Conservation (phyloP, 2,329 filamentous ascomycete genomes). For the Aaosphaeria pasadenensis region DNA sequence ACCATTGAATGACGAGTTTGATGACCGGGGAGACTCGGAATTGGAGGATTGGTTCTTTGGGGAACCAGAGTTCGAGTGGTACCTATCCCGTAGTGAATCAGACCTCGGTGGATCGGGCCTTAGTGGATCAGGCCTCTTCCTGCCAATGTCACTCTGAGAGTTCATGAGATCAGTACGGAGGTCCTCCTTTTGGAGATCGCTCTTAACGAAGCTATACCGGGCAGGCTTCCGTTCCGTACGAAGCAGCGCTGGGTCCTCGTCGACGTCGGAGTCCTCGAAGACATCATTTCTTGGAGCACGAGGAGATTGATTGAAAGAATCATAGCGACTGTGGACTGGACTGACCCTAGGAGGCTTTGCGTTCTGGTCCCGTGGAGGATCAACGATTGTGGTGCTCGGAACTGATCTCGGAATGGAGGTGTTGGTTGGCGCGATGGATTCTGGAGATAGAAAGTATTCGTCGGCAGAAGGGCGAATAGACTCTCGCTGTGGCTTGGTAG, state of each 20-base stretch:
- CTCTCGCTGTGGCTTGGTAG: constrained; percentile 36
- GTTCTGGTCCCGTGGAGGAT: constrained; percentile 17
- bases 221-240: constrained; percentile 32
- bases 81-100: constrained; percentile 9
- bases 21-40: constrained; percentile 29
- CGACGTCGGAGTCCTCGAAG: constrained; percentile 31
- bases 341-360: constrained; percentile 22
- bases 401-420: constrained; percentile 24
- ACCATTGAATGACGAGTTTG: constrained; percentile 24
- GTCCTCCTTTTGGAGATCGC: constrained; percentile 32
- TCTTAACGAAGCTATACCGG: constrained; percentile 40
- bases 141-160: constrained; percentile 13
- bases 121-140: constrained; percentile 13
- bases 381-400: constrained; percentile 11
- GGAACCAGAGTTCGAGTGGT: constrained; percentile 14
- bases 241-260: constrained; percentile 24
- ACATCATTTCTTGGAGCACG: constrained; percentile 16
- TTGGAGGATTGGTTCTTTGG: constrained; percentile 20
- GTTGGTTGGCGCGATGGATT: constrained; percentile 42
- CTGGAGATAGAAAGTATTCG: constrained; percentile 49
- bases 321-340: constrained; percentile 23
- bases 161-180: constrained; percentile 23
- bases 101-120: constrained; percentile 9
- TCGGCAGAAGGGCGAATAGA: constrained; percentile 31
- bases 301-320: constrained; percentile 17